Evolutionary conservation across 768 basidiomycete species (phyloP), one percentile per base, ranked within the genome.

Genomic region (Tylopilus plumbeoviolaceoides): DNA sequence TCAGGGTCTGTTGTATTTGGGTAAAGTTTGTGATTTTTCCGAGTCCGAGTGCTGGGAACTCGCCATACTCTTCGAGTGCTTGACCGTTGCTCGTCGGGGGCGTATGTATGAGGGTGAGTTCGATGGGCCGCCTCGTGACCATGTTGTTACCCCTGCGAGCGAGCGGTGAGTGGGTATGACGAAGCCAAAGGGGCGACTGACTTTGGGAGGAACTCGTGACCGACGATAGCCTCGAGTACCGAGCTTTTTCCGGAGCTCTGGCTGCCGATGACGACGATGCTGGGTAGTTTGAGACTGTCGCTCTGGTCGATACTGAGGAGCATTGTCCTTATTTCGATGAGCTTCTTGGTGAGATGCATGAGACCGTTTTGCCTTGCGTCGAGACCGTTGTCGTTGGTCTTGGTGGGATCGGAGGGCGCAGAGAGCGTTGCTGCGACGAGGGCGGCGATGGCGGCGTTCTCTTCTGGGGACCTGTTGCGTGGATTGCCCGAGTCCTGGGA

Each of bases 241-340:
- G 92, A 95, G 62, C 94, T 98, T 77, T 99, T 99, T 11, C 97
- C 97, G 2, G 92, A 95, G 69, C 94, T 97, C 74, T 99, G 97
- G 68, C 92, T 95, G 11, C 97, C 97, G 57, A 99, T 90, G 44
- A 98, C 97, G 40, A 98, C 97, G 56, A 99, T 98, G 62, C 93
- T 95, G 2, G 97, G 97, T 18, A 99, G 75, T 63, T 94, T 98
- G 60, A 99, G 78, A 7, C 87, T 82, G 59, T 98, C 95, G 58
- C 87, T 93, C 70, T 98, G 93, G 71, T 98, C 97, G 50, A 98
- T 95, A 63, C 90, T 88, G 21, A 98, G 76, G n/a, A 99, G 75
- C 79, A 98, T 95, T 56, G 79, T 87, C 51, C 97, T 76, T 63
- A 99, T 97, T 71, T 95, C 95, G 65, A 99, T 99, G 53, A 99